Evolutionary conservation across 2,329 filamentous ascomycete species (phyloP), one percentile per base, ranked within the genome.

Genomic region (Epichloe scottii): DNA sequence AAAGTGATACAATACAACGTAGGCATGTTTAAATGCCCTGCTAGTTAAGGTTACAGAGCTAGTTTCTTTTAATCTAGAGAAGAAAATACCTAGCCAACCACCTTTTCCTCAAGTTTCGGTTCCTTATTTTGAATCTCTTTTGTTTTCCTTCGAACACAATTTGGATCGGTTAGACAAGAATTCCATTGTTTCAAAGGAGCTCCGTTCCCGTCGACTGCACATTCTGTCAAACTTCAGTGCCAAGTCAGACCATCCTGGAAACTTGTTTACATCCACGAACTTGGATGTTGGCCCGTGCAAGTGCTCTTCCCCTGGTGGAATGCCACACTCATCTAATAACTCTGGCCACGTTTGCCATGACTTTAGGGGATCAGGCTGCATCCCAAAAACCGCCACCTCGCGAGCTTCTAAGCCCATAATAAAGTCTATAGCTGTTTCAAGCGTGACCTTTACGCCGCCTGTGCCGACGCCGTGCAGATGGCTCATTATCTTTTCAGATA

Each of bases 371-470:
- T 44, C 41, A 26, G 41, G 41, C 41, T 30, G 21, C 1, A 44
- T 11, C 5, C 54, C 52, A 49, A 52, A 54, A 5, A 19, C 48
- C 3, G 50, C 52, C n/a, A 19, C 49, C 48, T 55, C 54, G 21
- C 50, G 33, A 30, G 41, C 50, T 46, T 55, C 54, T 8, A 55
- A 35, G 17, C 12, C 26, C 48, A 55, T 51, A 12, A 55, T 30
- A 17, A 54, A 54, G 19, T 51, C 50, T 12, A 55, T 35, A 7
- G 54, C 54, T 11, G 45, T 51, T 21, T 54, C 46, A 12, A 54
- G 49, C 12, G 52, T 51, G 4, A 44, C 49, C 15, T 42, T 34
- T 12, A 54, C 23, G 5, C 8, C 26, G n/a, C 34, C 26, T 30
- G 15, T 3, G n/a, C 34, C 34, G 4, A 41, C 15, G 1, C 37